Conservation (phyloP, 2,329 filamentous ascomycete species). For the Fusarium dlaminii region DNA sequence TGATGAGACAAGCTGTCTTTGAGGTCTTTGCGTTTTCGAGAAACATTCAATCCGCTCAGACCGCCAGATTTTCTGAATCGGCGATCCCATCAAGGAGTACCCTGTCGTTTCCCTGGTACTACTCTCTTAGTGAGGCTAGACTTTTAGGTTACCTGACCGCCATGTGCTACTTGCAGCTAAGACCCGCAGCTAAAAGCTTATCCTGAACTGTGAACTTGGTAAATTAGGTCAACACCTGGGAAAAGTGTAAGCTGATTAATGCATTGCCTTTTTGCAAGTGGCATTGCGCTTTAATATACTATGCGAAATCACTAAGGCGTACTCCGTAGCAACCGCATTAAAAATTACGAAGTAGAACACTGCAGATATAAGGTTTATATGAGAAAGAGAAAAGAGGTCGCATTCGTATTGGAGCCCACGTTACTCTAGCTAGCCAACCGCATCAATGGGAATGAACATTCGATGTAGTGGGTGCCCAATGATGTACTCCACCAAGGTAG, state of each 20-base stretch:
- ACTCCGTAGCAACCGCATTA: background rate
- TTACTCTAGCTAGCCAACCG: background rate
- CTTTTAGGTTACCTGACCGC: background rate
- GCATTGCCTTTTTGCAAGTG: fast-evolving
- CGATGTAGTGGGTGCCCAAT: fast-evolving
- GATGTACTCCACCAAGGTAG: no score
- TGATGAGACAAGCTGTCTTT: background rate
- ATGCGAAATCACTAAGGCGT: background rate
- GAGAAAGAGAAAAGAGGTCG: background rate
- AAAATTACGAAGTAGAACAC: fast-evolving
- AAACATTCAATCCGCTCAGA: background rate
- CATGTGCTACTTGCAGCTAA: background rate
- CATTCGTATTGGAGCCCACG: background rate
- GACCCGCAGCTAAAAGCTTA: background rate
- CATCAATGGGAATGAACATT: background rate
- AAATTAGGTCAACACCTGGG: fast-evolving
- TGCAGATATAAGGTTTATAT: background rate
- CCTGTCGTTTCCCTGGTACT: background rate
- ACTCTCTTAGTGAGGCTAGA: background rate
- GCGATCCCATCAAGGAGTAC: background rate
- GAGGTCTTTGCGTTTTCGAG: background rate
- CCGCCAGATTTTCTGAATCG: background rate
- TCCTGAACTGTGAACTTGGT: no score
- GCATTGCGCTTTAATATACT: fast-evolving
- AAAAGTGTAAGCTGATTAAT: fast-evolving